Percentiles rank a stretch among this genome's conserved stretches.
Evolutionary conservation across 208 protist genomes (phyloP).

Genomic region (Trypanosoma vivax): DNA sequence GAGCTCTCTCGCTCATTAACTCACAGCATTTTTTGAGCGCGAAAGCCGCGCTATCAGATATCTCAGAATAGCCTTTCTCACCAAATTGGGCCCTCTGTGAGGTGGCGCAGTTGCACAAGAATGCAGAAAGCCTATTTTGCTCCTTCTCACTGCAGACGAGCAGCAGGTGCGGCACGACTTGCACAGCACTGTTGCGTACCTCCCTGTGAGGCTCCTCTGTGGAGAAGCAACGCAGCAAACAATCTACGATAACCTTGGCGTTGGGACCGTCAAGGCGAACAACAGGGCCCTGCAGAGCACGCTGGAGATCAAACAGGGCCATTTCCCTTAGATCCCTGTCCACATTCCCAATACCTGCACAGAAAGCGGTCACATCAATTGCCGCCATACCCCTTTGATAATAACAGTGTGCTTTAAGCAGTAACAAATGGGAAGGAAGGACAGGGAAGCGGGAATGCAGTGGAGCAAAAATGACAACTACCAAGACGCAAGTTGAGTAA

Average conservation of each 20-base stretch:
- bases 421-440: conserved; percentile 4
- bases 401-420: conserved; percentile 11
- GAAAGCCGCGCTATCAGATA: conserved; percentile 36
- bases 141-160: conserved; percentile 17
- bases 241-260: conserved; percentile 19
- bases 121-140: conserved; percentile 24
- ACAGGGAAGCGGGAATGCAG: background rate
- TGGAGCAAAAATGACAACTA: background rate
- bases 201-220: conserved; percentile 26
- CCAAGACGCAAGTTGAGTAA: conserved; percentile 8
- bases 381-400: conserved; percentile 10
- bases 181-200: conserved; percentile 29
- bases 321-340: conserved; percentile 64
- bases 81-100: conserved; percentile 5
- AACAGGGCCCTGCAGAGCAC: conserved; percentile 16
- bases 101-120: conserved; percentile 23
- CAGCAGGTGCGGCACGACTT: conserved; percentile 21
- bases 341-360: conserved; percentile 42
- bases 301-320: conserved; percentile 60
- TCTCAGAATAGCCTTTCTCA: conserved; percentile 21
- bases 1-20: conserved; percentile 31
- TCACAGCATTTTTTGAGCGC: conserved; percentile 35
- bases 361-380: conserved; percentile 31
- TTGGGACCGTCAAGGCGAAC: conserved; percentile 11
- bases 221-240: conserved; percentile 33